Evolutionary conservation across 2,329 filamentous ascomycete species (phyloP), one percentile per base, ranked within the genome.

Genomic region (Zopfia rhizophila): DNA sequence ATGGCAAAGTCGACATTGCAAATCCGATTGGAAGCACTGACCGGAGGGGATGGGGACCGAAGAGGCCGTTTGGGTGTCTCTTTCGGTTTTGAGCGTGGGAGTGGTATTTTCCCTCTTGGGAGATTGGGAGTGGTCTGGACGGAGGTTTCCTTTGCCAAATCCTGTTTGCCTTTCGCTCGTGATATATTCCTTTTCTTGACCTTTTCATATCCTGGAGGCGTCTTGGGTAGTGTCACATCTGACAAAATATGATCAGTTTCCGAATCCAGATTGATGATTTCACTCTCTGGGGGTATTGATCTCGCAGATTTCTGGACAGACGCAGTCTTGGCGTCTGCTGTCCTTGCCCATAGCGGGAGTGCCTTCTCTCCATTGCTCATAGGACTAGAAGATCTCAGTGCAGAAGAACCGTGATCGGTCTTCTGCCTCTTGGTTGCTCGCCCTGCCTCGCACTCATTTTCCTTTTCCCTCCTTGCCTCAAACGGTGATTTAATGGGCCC

Each of bases 401-500:
- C 24, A 4, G 18, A 19, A 4, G 24, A 29, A 25, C 11, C 25
- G 19, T 59, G 58, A 3, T 35, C 14, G 1, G 60, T 63, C 49
- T 72, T 75, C 35, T 68, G 67, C 38, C 75, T 63, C 48, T 78
- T 78, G 4, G 68, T 49, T 1, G 68, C 57, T 38, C 71, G 60
- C 21, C 68, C 71, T 11, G 60, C 58, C 3, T 61, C 56, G 28
- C 68, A 66, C 37, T 48, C 47, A 13, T 33, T 51, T 33, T 65
- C 57, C 35, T 60, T 62, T 45, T 64, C 63, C 23, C 62, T 55
- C 11, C 63, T 52, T 19, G 82, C 73, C 53, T 91, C 87, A 51
- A 84, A 90, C 0, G 88, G 88, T 1, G 88, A 89, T 39, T 80
- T 79, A 6, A 83, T 79, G 3, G 86, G 62, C 3, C 76, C 55